These are phyloP conservation scores for Miscanthus sacchariflorus DNA, from an alignment of 202 grass and related monocot species.

Conservation along the genomic window DNA sequence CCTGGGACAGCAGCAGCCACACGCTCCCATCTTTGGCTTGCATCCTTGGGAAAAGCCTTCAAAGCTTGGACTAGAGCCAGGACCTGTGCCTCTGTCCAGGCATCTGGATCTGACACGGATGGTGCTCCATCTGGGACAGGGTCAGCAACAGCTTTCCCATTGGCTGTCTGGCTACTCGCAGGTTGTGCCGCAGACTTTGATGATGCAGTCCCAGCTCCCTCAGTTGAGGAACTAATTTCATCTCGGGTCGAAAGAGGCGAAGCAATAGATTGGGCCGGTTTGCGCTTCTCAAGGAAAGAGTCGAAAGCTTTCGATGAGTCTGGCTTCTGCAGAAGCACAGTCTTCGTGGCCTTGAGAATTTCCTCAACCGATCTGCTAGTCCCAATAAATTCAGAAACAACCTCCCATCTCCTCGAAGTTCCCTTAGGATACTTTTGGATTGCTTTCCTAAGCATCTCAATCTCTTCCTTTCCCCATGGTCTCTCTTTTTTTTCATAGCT, in stretches of 20 bases:
- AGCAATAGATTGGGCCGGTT: slow-evolving; percentile 69
- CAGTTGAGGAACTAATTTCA: slow-evolving; percentile 43
- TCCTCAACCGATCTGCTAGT: slow-evolving; percentile 89
- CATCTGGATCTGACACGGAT: slow-evolving; percentile 64
- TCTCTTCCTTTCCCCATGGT: slow-evolving; percentile 59
- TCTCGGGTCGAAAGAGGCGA: slow-evolving; percentile 83
- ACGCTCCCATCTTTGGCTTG: slow-evolving; percentile 93
- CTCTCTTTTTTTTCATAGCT: slow-evolving; percentile 78
- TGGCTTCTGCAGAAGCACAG: slow-evolving; percentile 91
- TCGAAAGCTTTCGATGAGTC: slow-evolving; percentile 70
- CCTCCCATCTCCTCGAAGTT: slow-evolving; percentile 91
- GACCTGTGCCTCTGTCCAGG: slow-evolving; percentile 85
- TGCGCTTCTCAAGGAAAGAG: slow-evolving; percentile 42
- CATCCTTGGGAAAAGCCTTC: slow-evolving; percentile 96
- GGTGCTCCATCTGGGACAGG: slow-evolving; percentile 48
- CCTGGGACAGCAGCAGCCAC: slow-evolving; percentile 90
- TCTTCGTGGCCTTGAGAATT: slow-evolving; percentile 95
- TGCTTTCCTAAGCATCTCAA: slow-evolving; percentile 95
- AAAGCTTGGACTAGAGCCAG: slow-evolving; percentile 87
- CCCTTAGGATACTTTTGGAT: slow-evolving; percentile 93
- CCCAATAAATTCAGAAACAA: slow-evolving; percentile 91
- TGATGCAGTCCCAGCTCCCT: slow-evolving; percentile 47
- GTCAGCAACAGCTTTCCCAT: slow-evolving; percentile 48
- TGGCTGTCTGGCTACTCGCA: slow-evolving; percentile 37
- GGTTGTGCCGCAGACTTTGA: slow-evolving; percentile 45